Percentiles rank a stretch among this genome's conserved stretches.
Conservation (phyloP, 2,329 filamentous ascomycete genomes). For the Biscogniauxia mediterranea region DNA sequence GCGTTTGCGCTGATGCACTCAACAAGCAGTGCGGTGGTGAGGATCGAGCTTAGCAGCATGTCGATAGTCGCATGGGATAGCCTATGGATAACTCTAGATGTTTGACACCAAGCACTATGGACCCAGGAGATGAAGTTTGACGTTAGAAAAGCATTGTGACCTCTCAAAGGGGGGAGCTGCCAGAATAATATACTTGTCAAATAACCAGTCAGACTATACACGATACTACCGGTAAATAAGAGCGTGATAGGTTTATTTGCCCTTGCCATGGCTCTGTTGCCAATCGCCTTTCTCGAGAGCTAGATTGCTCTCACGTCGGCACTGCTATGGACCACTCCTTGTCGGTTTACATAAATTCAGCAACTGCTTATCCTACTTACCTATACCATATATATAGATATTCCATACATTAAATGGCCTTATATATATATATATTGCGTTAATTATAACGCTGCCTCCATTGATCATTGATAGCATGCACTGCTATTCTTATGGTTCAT, state of each 20-base stretch:
- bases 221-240: background rate
- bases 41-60: constrained; percentile 1
- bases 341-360: background rate
- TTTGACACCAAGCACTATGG: background rate
- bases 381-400: too few species aligned
- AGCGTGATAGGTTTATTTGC: background rate
- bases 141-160: background rate
- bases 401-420: too few species aligned
- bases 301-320: background rate
- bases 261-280: background rate
- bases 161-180: background rate
- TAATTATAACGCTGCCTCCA: too few species aligned
- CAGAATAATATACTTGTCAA: background rate
- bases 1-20: constrained; percentile 5
- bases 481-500: too few species aligned
- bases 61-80: background rate
- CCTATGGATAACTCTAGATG: background rate
- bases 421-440: too few species aligned
- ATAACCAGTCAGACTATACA: background rate
- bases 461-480: too few species aligned
- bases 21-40: constrained; percentile 1
- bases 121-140: background rate
- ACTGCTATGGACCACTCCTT: background rate
- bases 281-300: background rate
- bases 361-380: too few species aligned